These are phyloP conservation scores for Colletotrichum euphorbiae DNA, from an alignment of 2,329 filamentous ascomycete species.

Conservation along the genomic window DNA sequence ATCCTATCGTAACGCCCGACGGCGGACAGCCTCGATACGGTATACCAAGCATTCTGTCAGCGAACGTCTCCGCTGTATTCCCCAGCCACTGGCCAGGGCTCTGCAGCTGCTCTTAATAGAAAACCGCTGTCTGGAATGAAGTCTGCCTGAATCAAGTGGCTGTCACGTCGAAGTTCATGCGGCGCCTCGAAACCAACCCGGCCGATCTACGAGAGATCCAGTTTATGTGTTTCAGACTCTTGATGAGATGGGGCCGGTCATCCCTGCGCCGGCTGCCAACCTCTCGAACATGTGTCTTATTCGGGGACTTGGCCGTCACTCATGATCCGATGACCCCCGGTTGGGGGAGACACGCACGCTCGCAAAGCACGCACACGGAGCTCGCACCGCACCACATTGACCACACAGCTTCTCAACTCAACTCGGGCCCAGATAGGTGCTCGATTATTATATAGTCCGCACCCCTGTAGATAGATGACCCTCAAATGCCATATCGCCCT, in stretches of 20 bases:
- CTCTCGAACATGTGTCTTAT: slow-evolving; percentile 18
- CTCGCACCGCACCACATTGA: no score
- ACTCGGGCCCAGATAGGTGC: no score
- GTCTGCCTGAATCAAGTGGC: slow-evolving; percentile 30
- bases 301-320: slow-evolving; percentile 13
- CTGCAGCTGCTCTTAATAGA: slow-evolving; percentile 31
- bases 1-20: not conserved
- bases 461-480: no score
- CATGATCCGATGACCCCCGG: slow-evolving; percentile 13
- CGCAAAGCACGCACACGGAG: not conserved
- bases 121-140: slow-evolving; percentile 29
- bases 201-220: slow-evolving; percentile 40
- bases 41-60: slow-evolving; percentile 20
- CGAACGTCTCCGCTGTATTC: slow-evolving; percentile 11
- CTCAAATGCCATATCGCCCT: no score
- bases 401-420: no score
- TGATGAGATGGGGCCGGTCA: slow-evolving; percentile 23
- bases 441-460: no score
- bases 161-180: slow-evolving; percentile 31
- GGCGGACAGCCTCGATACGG: not conserved
- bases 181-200: slow-evolving; percentile 33
- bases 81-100: slow-evolving; percentile 1
- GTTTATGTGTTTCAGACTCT: slow-evolving; percentile 39
- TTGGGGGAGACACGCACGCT: slow-evolving; percentile 23
- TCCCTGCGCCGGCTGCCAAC: slow-evolving; percentile 20